Evolutionary conservation across 139 green algal species (phyloP).

Genomic region (Eudorina sp.): DNA sequence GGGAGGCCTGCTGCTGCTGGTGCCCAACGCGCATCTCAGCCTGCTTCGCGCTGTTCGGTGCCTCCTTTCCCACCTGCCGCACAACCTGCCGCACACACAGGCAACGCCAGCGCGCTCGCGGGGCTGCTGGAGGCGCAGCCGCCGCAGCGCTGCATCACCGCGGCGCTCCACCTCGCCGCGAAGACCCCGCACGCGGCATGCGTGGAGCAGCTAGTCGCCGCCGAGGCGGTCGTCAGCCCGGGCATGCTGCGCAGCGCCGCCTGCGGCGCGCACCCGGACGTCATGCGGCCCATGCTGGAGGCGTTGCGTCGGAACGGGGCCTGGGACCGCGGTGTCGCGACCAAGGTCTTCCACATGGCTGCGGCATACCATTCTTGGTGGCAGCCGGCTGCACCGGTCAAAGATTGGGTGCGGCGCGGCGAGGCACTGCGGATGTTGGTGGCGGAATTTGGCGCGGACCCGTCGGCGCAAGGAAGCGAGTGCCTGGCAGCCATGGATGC

Average conservation of each 20-base stretch:
- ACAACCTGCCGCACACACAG: neutral
- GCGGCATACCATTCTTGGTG: no score
- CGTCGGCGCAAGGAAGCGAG: neutral
- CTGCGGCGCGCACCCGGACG: neutral
- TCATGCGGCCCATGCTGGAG: neutral
- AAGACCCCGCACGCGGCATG: neutral
- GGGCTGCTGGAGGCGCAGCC: neutral
- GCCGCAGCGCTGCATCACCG: neutral
- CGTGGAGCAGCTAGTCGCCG: neutral
- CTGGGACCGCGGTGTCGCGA: neutral
- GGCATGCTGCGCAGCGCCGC: neutral
- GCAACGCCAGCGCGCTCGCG: neutral
- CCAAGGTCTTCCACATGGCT: no score
- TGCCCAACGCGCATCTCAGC: no score
- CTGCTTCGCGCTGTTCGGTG: no score
- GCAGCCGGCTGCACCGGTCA: no score
- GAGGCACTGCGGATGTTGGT: slow-evolving; percentile 11
- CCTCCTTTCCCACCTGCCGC: no score
- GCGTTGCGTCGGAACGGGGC: neutral
- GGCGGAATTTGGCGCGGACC: neutral
- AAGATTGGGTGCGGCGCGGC: no score
- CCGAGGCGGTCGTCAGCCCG: neutral
- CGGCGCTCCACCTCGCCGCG: neutral
- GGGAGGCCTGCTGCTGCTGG: no score
- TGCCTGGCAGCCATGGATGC: neutral